Evolutionary conservation across 2,329 filamentous ascomycete species (phyloP), one percentile per base, ranked within the genome.

Genomic region (Talaromyces sp.): DNA sequence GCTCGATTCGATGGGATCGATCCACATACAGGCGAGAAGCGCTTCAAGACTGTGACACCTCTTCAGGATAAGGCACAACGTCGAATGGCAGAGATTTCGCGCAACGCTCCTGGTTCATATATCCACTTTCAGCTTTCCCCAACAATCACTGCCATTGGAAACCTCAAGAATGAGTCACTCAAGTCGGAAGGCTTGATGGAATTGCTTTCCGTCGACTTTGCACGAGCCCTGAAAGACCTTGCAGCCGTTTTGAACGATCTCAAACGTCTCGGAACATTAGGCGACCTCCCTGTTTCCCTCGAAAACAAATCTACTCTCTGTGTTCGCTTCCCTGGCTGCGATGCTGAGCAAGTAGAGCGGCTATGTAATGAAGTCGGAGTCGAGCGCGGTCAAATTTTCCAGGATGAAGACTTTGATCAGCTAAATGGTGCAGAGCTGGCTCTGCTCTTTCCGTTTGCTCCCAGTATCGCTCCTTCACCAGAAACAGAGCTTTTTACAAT

Each of bases 331-430:
- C 93, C 93, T 0, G 95, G 95, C 3, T 93, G 95, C 67, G 94
- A 98, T 72, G 88, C 88, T 0, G 86, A 89, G 17, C 91, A 91
- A 0, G 90, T 97, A 0, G 92, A 96, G 73, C 83, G 84, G 3
- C 84, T 99, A 0, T 97, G 93, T 75, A 87, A 92, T 56, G 95
- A 99, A 74, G 84, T 96, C 11, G 91, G 90, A n/a, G 84, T 99
- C 8, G 87, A 89, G 68, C 85, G 92, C 62, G 95, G 95, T 1
- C 81, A 91, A 3, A 86, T 98, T 3, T 81, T 85, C 13, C 90
- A 98, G 79, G 95, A 98, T 69, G 83, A 85, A 37, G 88, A 89
- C 19, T 96, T 96, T 70, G 86, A 91, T 63, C 73, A 77, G 7
- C 86, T 85, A 64, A 83, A 84, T 31, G 92, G 90, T 9, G 87